A percentile compares a stretch with the other conserved stretches of the same genome.
Evolutionary conservation across 192 early-diverging fungal genomes (phyloP).

Genomic region (Coemansia nantahalensis): DNA sequence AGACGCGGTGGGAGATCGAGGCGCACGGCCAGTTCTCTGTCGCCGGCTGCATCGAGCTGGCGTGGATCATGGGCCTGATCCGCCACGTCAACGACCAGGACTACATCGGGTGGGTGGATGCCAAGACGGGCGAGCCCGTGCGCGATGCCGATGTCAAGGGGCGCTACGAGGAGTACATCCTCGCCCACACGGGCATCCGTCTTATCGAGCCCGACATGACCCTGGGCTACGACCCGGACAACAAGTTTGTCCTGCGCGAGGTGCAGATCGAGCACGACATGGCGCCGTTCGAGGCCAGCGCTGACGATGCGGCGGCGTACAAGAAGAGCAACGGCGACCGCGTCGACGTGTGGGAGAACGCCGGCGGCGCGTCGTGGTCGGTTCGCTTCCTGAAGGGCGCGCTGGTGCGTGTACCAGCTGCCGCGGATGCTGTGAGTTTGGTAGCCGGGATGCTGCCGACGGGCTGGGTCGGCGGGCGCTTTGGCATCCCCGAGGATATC

Average conservation of each 20-base stretch:
- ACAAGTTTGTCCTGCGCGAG: constrained; percentile 72
- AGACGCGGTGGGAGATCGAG: constrained; percentile 96
- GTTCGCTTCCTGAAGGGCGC: too few relatives aligned
- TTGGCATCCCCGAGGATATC: constrained; percentile 88
- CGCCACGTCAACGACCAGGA: constrained; percentile 65
- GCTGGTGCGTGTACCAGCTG: constrained; percentile 72
- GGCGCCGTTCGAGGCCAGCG: constrained; percentile 76
- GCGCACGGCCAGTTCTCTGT: constrained; percentile 57
- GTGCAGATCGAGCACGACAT: constrained; percentile 58
- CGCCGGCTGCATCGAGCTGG: constrained; percentile 73
- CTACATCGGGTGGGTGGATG: constrained; percentile 81
- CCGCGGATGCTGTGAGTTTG: constrained; percentile 71
- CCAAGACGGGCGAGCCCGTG: constrained; percentile 77
- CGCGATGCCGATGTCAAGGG: constrained; percentile 80
- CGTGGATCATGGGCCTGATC: constrained; percentile 57
- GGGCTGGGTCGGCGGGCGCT: constrained; percentile 84
- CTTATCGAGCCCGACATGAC: constrained; percentile 62
- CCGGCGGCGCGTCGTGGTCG: too few relatives aligned
- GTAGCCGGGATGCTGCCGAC: constrained; percentile 88
- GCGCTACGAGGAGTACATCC: constrained; percentile 84
- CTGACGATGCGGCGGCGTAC: constrained; percentile 83
- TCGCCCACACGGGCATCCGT: constrained; percentile 31
- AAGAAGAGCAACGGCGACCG: too few relatives aligned
- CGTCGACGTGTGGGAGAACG: too few relatives aligned
- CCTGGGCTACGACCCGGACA: constrained; percentile 78